These are phyloP conservation scores for Coffea eugenioides DNA, from an alignment of 257 asterid genomes.

Conservation along the genomic window DNA sequence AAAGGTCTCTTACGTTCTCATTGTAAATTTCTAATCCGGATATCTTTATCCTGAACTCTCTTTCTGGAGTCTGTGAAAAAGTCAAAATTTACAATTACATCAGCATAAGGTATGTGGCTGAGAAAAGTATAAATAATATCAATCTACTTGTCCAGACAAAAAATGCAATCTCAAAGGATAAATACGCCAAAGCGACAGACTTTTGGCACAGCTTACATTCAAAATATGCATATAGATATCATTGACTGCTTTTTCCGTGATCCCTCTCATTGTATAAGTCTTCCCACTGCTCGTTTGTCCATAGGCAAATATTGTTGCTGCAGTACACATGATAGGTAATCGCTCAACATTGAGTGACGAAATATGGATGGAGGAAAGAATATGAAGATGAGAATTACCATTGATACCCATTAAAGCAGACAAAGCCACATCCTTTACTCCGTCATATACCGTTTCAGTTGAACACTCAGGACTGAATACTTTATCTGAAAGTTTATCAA, in stretches of 20 bases:
- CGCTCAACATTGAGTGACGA: background rate
- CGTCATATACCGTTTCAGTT: constrained; percentile 79
- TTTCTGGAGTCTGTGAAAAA: constrained; percentile 71
- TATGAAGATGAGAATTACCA: constrained; percentile 38
- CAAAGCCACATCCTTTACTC: constrained; percentile 88
- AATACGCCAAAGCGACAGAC: constrained; percentile 3
- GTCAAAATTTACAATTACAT: constrained; percentile 12
- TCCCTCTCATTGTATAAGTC: constrained; percentile 92
- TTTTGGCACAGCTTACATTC: constrained; percentile 52
- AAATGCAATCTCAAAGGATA: background rate
- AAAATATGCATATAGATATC: constrained; percentile 83
- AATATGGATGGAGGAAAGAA: background rate
- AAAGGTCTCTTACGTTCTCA: constrained; percentile 87
- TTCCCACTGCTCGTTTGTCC: constrained; percentile 99
- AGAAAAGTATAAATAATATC: background rate
- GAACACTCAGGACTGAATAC: constrained; percentile 76
- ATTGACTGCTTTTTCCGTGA: constrained; percentile 83
- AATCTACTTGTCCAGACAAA: background rate
- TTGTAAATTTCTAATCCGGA: constrained; percentile 91
- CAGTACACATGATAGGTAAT: constrained; percentile 25
- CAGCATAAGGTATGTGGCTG: background rate
- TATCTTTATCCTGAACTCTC: constrained; percentile 78
- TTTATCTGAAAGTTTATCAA: constrained; percentile 50
- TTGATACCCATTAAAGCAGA: constrained; percentile 97
- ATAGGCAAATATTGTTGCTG: constrained; percentile 95